Percentiles rank a stretch among this genome's conserved stretches.
phyloP scores from a whole-genome alignment of 495 filamentous ascomycete species.

The Geopyxis carbonaria region DNA sequence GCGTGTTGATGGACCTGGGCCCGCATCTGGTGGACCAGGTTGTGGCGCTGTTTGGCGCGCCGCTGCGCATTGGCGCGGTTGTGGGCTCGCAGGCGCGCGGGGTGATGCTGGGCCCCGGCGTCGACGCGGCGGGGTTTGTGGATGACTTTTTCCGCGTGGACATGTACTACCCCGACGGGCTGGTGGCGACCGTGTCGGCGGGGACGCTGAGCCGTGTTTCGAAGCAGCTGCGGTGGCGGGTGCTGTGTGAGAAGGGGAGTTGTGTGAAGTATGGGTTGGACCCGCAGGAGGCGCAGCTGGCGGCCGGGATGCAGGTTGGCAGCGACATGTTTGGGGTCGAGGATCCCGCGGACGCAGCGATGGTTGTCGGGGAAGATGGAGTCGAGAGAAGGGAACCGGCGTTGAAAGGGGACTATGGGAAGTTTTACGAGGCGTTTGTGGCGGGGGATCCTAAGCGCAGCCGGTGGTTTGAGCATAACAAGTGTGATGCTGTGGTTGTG shows the following conservation, averaged over 20 bases:
- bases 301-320: constrained; percentile 37
- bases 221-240: constrained; percentile 61
- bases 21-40: constrained; percentile 72
- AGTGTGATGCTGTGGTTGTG: too few species aligned
- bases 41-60: constrained; percentile 60
- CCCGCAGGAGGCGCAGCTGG: constrained; percentile 66
- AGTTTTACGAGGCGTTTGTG: too few species aligned
- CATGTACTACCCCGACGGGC: constrained; percentile 14
- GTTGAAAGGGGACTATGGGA: too few species aligned
- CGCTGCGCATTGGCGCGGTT: constrained; percentile 48
- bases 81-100: constrained; percentile 47
- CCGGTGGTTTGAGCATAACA: too few species aligned
- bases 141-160: constrained; percentile 20
- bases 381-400: too few species aligned
- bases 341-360: too few species aligned
- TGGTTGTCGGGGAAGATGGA: too few species aligned
- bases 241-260: constrained; percentile 62
- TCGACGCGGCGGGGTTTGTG: constrained; percentile 18
- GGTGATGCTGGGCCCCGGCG: too few species aligned
- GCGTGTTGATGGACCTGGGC: constrained; percentile 67
- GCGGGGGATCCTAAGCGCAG: too few species aligned
- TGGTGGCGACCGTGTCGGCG: constrained; percentile 28
- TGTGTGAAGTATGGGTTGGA: constrained; percentile 69
- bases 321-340: constrained; percentile 45
- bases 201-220: constrained; percentile 52